phyloP scores from a whole-genome alignment of 2,329 filamentous ascomycete genomes.

The Stromatinia cepivora region DNA sequence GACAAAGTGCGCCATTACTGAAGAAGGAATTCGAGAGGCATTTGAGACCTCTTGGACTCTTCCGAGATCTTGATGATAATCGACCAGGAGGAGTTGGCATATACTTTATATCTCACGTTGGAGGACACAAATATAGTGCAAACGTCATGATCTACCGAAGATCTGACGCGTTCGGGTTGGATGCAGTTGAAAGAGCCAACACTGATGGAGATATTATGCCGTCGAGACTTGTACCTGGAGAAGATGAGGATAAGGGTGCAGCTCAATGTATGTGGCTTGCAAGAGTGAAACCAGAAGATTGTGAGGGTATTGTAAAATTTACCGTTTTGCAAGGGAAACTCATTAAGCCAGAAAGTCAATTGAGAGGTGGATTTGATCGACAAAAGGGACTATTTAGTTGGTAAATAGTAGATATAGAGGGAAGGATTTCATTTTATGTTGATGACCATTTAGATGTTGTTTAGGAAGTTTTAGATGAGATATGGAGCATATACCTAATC shows the following conservation, averaged over 20 bases:
- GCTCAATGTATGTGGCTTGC: conserved; percentile 93
- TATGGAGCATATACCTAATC: conserved; percentile 2
- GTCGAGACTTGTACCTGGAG: conserved; percentile 34
- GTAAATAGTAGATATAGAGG: conserved; percentile 49
- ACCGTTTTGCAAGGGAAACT: conserved; percentile 93
- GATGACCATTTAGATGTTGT: conserved; percentile 38
- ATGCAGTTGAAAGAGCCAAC: conserved; percentile 39
- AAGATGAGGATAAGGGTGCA: conserved; percentile 55
- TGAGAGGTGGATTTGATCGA: conserved; percentile 89
- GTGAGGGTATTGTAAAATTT: conserved; percentile 86
- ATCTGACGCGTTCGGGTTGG: conserved; percentile 41
- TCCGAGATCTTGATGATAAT: conserved; percentile 84
- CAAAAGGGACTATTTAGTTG: conserved; percentile 80
- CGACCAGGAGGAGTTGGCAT: conserved; percentile 89
- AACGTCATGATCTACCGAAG: conserved; percentile 89
- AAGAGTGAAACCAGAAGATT: conserved; percentile 80
- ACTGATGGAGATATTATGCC: conserved; percentile 38
- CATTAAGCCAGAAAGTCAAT: conserved; percentile 81
- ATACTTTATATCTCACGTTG: conserved; percentile 95
- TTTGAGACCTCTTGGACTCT: conserved; percentile 78
- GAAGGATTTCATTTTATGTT: neutral
- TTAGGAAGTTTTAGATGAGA: conserved; percentile 28
- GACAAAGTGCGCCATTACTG: conserved; percentile 89
- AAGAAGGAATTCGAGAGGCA: conserved; percentile 86
- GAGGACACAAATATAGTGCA: conserved; percentile 93